Conservation (phyloP, 2,329 filamentous ascomycete species). For the Botrytis paeoniae region DNA sequence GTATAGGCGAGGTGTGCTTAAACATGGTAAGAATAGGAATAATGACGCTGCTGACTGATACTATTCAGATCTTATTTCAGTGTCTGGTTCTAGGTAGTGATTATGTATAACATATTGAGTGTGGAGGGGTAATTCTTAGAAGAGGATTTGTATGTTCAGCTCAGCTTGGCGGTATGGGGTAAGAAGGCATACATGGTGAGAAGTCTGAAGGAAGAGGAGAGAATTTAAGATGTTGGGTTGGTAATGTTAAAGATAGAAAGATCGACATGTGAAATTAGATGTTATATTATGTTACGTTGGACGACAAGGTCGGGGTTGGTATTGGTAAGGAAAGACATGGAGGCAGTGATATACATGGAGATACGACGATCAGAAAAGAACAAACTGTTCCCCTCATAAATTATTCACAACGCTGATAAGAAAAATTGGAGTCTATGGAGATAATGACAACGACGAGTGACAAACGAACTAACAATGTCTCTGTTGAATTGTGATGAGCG, state of each 20-base stretch:
- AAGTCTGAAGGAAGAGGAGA: not conserved
- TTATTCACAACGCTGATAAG: not conserved
- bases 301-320: not conserved
- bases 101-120: not conserved
- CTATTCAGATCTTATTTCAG: not conserved
- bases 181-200: no score
- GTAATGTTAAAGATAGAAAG: not conserved
- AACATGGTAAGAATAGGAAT: not conserved
- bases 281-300: not conserved
- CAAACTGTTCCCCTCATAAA: conserved; percentile 1
- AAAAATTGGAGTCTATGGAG: not conserved
- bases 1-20: not conserved
- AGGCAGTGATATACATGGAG: not conserved
- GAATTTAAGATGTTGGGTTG: not conserved
- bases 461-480: not conserved
- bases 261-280: not conserved
- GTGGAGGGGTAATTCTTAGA: not conserved
- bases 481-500: conserved; percentile 9
- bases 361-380: not conserved
- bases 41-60: not conserved
- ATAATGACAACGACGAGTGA: not conserved
- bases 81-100: not conserved
- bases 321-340: not conserved
- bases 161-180: not conserved
- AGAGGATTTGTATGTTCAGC: not conserved